These are phyloP conservation scores for Hymenotorrendiella dingleyae DNA, from an alignment of 2,329 filamentous ascomycete species.

Conservation along the genomic window DNA sequence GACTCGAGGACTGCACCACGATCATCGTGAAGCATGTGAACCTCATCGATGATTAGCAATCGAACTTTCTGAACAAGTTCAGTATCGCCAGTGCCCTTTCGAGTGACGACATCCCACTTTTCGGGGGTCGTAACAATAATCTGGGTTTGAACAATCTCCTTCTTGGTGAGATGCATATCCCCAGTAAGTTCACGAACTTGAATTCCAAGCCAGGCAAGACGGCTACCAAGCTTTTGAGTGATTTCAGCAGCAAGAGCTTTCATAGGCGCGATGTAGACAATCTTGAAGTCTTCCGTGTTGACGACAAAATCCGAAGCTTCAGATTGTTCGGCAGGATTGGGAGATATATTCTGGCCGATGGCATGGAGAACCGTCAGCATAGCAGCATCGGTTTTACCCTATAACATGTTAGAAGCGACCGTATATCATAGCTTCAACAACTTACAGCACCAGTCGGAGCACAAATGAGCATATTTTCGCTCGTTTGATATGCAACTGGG, in stretches of 20 bases:
- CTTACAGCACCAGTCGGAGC: constrained; percentile 84
- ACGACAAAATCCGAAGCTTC: constrained; percentile 74
- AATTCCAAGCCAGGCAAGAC: constrained; percentile 88
- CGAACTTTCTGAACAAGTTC: constrained; percentile 97
- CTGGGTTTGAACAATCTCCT: constrained; percentile 91
- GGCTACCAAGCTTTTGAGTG: constrained; percentile 86
- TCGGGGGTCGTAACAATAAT: constrained; percentile 98
- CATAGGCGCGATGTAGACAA: constrained; percentile 98
- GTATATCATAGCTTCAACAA: constrained; percentile 13
- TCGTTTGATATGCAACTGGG: constrained; percentile 90
- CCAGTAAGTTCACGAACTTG: constrained; percentile 91
- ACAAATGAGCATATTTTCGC: constrained; percentile 98
- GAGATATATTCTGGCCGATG: constrained; percentile 76
- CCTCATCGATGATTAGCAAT: constrained; percentile 94
- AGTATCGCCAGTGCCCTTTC: constrained; percentile 95
- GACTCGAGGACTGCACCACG: constrained; percentile 94
- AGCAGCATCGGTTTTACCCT: constrained; percentile 95
- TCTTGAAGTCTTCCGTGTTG: constrained; percentile 87
- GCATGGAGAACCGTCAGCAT: constrained; percentile 94
- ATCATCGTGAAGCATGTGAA: constrained; percentile 99
- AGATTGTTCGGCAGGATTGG: constrained; percentile 71
- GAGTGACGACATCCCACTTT: constrained; percentile 98
- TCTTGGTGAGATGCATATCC: constrained; percentile 97
- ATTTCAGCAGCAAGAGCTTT: constrained; percentile 96
- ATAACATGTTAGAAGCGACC: constrained; percentile 12